These are phyloP conservation scores for Pochonia chlamydosporia DNA, from an alignment of 2,329 filamentous ascomycete genomes.

Conservation along the genomic window DNA sequence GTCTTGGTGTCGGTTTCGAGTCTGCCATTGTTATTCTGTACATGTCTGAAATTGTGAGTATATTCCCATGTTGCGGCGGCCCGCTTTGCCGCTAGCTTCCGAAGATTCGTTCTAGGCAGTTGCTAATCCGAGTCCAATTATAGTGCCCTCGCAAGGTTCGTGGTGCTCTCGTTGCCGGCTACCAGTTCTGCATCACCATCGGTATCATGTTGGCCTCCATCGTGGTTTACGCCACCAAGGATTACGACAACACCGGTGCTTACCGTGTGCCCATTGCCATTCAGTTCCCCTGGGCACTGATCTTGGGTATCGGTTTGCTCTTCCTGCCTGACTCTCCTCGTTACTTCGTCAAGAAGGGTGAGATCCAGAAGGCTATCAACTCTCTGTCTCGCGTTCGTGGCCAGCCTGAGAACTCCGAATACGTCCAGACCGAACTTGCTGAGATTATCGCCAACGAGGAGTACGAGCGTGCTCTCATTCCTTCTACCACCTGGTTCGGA, in stretches of 20 bases:
- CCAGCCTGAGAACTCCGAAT: constrained; percentile 66
- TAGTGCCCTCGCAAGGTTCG: constrained; percentile 62
- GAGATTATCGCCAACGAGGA: constrained; percentile 86
- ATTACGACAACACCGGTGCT: constrained; percentile 54
- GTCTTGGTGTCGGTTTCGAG: constrained; percentile 74
- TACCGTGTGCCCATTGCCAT: constrained; percentile 79
- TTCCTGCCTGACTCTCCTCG: constrained; percentile 80
- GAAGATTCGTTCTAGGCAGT: neutral
- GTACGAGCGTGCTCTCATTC: constrained; percentile 69
- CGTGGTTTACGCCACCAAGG: constrained; percentile 66
- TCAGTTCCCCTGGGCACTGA: constrained; percentile 75
- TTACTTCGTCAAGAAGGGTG: constrained; percentile 75
- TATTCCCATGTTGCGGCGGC: neutral
- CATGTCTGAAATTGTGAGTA: constrained; percentile 72
- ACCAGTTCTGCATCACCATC: constrained; percentile 79
- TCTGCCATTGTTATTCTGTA: constrained; percentile 78
- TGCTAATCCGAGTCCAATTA: constrained; percentile 4
- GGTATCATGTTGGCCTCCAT: constrained; percentile 70
- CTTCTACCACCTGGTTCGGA: constrained; percentile 56
- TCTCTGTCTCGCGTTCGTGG: constrained; percentile 66
- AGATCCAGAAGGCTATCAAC: constrained; percentile 56
- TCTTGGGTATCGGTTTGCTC: constrained; percentile 66
- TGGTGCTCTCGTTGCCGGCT: constrained; percentile 73
- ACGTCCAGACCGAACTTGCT: constrained; percentile 75
- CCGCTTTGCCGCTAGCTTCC: no score